Conservation (phyloP, 345 rosid species). For the Acer negundo region DNA sequence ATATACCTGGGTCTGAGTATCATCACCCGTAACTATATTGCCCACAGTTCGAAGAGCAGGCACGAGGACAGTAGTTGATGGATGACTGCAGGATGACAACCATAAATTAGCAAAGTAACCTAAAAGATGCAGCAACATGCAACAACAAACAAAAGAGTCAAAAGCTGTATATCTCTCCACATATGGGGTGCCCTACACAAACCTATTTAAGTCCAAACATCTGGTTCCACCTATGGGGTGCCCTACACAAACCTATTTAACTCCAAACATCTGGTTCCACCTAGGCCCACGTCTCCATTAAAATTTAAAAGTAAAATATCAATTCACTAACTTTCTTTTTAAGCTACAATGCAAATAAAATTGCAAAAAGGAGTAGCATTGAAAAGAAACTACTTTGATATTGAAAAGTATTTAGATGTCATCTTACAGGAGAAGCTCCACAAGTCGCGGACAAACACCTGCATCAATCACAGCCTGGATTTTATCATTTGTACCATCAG, state of each 20-base stretch:
- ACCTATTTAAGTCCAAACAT: too few species aligned
- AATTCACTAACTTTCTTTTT: neutral
- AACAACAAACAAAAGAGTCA: neutral
- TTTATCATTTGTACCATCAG: slow-evolving; percentile 39
- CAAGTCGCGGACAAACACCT: slow-evolving; percentile 36
- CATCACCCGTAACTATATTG: slow-evolving; percentile 40
- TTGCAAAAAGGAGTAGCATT: slow-evolving; percentile 1
- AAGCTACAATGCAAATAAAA: neutral
- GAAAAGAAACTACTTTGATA: neutral
- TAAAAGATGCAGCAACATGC: neutral
- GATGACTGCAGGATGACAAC: slow-evolving; percentile 21
- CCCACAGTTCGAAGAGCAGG: slow-evolving; percentile 43
- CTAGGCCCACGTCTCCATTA: neutral
- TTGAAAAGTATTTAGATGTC: neutral
- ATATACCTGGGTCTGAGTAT: slow-evolving; percentile 42
- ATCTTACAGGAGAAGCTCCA: slow-evolving; percentile 42
- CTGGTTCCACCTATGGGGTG: neutral
- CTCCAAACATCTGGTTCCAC: neutral
- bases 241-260: too few species aligned
- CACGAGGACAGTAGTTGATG: slow-evolving; percentile 31
- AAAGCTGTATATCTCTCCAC: neutral
- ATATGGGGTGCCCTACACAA: too few species aligned
- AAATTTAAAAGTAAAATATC: neutral
- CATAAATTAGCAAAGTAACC: slow-evolving; percentile 10
- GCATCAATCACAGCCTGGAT: slow-evolving; percentile 45